Evolutionary conservation across 257 asterid genomes (phyloP).

Genomic region (Henckelia pumila): DNA sequence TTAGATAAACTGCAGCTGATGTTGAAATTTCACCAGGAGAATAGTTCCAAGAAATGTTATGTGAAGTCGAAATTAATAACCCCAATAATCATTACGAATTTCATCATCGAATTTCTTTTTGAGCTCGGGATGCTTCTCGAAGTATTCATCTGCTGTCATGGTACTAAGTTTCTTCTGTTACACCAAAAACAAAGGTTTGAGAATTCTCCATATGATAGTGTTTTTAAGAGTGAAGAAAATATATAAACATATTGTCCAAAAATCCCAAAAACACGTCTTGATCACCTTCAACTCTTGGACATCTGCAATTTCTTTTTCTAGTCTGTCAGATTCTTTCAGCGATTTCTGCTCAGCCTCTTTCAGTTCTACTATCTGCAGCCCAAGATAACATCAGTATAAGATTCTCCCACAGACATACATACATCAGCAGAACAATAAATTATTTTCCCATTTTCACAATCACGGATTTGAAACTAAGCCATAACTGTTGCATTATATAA

Average conservation of each 20-base stretch:
- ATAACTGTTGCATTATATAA: conserved; percentile 11
- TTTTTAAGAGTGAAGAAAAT: background rate
- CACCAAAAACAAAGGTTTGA: conserved; percentile 30
- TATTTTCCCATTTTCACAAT: background rate
- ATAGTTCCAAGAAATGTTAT: conserved; percentile 18
- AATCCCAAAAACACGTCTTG: background rate
- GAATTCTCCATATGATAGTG: conserved; percentile 15
- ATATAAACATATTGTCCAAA: background rate
- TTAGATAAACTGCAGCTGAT: conserved; percentile 31
- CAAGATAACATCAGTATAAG: conserved; percentile 18
- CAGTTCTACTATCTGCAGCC: conserved; percentile 79
- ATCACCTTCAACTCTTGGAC: conserved; percentile 84
- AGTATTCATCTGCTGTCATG: conserved; percentile 96
- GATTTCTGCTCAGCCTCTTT: conserved; percentile 84
- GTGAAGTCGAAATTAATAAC: conserved; percentile 36
- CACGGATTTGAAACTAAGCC: conserved; percentile 4
- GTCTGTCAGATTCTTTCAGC: conserved; percentile 72
- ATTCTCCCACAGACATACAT: conserved; percentile 17
- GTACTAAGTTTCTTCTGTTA: conserved; percentile 78
- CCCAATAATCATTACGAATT: conserved; percentile 63
- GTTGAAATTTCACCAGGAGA: conserved; percentile 34
- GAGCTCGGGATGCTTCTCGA: conserved; percentile 89
- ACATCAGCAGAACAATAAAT: background rate
- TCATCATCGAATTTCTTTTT: conserved; percentile 72
- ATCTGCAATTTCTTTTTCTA: conserved; percentile 85